Conservation (phyloP, 805 yeast genomes). For the Candida incommunis region DNA sequence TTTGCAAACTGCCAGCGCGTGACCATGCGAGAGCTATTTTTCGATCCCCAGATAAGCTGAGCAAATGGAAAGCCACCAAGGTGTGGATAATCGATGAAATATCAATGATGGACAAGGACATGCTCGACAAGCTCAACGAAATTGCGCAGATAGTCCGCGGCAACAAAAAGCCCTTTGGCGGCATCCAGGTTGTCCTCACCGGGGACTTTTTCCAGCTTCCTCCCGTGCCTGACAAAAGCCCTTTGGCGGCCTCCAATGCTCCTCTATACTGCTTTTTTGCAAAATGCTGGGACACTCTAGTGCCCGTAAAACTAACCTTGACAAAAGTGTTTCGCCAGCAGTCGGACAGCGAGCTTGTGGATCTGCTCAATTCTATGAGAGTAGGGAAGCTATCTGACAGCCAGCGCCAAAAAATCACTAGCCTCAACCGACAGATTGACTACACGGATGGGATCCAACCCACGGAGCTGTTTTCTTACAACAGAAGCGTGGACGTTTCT, state of each 20-base stretch:
- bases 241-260: slow-evolving; percentile 19
- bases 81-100: slow-evolving; percentile 83
- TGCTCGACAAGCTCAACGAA: slow-evolving; percentile 57
- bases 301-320: slow-evolving; percentile 50
- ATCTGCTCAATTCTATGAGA: slow-evolving; percentile 72
- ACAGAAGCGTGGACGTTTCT: slow-evolving; percentile 69
- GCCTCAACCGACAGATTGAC: slow-evolving; percentile 34
- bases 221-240: slow-evolving; percentile 37
- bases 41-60: slow-evolving; percentile 27
- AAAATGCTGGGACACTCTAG: slow-evolving; percentile 49
- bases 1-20: slow-evolving; percentile 40
- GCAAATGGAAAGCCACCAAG: slow-evolving; percentile 52
- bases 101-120: slow-evolving; percentile 76
- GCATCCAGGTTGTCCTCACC: slow-evolving; percentile 73
- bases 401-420: slow-evolving; percentile 33
- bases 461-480: slow-evolving; percentile 75
- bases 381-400: slow-evolving; percentile 45
- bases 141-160: slow-evolving; percentile 49
- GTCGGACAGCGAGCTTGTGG: slow-evolving; percentile 50
- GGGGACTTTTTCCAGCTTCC: slow-evolving; percentile 96
- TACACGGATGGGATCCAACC: slow-evolving; percentile 76
- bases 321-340: slow-evolving; percentile 77
- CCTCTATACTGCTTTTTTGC: slow-evolving; percentile 59
- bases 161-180: slow-evolving; percentile 66
- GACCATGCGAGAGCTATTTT: slow-evolving; percentile 32